Evolutionary conservation across 306 rosid species (phyloP).

Genomic region (Hippophae tibetana): DNA sequence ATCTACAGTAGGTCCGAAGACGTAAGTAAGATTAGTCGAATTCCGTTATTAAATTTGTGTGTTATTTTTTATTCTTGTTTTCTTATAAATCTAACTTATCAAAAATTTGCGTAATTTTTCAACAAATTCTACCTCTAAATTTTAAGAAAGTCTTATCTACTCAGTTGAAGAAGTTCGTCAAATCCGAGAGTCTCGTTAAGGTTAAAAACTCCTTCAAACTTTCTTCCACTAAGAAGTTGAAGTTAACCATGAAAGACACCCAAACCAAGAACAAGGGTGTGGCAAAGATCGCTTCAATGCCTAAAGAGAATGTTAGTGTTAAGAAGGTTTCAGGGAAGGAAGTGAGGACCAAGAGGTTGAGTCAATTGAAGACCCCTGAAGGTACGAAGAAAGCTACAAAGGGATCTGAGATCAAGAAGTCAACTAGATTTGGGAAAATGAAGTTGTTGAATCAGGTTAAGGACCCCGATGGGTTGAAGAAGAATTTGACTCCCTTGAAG

Average conservation of each 20-base stretch:
- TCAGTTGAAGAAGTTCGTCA: slow-evolving; percentile 28
- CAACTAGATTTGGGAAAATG: slow-evolving; percentile 1
- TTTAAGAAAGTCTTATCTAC: slow-evolving; percentile 19
- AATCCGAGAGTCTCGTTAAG: slow-evolving; percentile 22
- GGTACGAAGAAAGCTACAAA: neutral
- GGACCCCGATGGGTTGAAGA: slow-evolving; percentile 15
- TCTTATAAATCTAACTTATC: too few relatives aligned
- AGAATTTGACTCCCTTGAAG: slow-evolving; percentile 13
- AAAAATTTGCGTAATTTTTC: too few relatives aligned
- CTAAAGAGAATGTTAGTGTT: neutral
- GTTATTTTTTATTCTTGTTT: too few relatives aligned
- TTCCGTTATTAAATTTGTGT: too few relatives aligned
- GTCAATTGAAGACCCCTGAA: slow-evolving; percentile 23
- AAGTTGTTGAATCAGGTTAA: slow-evolving; percentile 24
- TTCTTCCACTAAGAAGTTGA: slow-evolving; percentile 14
- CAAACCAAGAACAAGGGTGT: neutral
- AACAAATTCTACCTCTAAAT: too few relatives aligned
- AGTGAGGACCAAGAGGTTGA: slow-evolving; percentile 24
- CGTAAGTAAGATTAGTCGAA: too few relatives aligned
- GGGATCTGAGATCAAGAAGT: slow-evolving; percentile 3
- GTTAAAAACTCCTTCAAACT: slow-evolving; percentile 27
- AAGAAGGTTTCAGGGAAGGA: slow-evolving; percentile 9
- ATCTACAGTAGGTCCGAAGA: too few relatives aligned
- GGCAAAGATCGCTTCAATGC: neutral
- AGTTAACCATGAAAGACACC: neutral